Evolutionary conservation across 2,329 filamentous ascomycete species (phyloP).

Genomic region (Calonectria pauciramosa): DNA sequence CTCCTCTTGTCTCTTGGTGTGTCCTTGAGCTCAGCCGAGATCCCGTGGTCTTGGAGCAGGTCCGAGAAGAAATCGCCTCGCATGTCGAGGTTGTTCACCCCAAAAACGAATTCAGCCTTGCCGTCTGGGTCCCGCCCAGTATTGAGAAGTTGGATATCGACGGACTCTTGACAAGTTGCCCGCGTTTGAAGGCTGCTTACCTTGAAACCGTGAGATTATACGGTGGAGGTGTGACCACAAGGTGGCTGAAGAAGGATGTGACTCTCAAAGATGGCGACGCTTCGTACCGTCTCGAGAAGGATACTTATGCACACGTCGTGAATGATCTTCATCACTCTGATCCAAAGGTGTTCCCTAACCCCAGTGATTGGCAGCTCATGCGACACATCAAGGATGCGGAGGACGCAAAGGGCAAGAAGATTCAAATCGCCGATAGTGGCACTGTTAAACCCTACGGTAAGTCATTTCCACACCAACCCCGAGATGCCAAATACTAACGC

Average conservation of each 20-base stretch:
- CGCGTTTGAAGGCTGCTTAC: conserved; percentile 55
- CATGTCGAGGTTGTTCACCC: conserved; percentile 50
- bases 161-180: conserved; percentile 52
- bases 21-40: conserved; percentile 57
- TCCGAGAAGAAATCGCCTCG: conserved; percentile 55
- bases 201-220: conserved; percentile 58
- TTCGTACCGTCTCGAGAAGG: conserved; percentile 50
- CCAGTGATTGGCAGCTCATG: conserved; percentile 52
- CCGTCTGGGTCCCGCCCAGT: conserved; percentile 52
- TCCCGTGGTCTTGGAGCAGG: conserved; percentile 52
- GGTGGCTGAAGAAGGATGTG: conserved; percentile 50
- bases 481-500: conserved; percentile 13
- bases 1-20: conserved; percentile 57
- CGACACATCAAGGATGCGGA: conserved; percentile 49
- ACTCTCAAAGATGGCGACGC: conserved; percentile 43
- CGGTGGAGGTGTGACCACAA: conserved; percentile 50
- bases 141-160: conserved; percentile 54
- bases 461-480: conserved; percentile 19
- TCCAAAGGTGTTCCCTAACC: conserved; percentile 49
- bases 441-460: conserved; percentile 52
- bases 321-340: conserved; percentile 54
- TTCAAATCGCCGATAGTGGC: conserved; percentile 39
- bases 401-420: conserved; percentile 42
- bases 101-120: conserved; percentile 52
- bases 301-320: conserved; percentile 51